These are phyloP conservation scores for Fusarium graminum DNA, from an alignment of 2,329 filamentous ascomycete genomes.

Conservation along the genomic window DNA sequence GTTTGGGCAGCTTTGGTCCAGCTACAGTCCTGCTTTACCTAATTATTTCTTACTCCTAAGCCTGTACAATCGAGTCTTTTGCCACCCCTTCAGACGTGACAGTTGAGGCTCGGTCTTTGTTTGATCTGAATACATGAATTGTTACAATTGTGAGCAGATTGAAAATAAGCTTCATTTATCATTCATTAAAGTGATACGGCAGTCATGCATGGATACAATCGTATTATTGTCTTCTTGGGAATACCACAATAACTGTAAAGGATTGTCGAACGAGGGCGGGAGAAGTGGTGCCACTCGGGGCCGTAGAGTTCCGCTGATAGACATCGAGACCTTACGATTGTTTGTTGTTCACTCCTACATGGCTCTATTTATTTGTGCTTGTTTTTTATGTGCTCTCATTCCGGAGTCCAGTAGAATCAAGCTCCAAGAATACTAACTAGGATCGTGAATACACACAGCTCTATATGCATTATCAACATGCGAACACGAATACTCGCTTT, in stretches of 20 bases:
- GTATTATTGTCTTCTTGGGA: background rate
- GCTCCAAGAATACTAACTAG: background rate
- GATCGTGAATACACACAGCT: background rate
- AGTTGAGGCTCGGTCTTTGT: too few species aligned
- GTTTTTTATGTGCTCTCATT: constrained; percentile 4
- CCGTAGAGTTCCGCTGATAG: constrained; percentile 41
- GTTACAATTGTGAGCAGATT: too few species aligned
- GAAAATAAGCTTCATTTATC: too few species aligned
- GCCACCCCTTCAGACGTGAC: too few species aligned
- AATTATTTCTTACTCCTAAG: too few species aligned
- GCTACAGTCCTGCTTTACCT: background rate
- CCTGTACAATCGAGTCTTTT: too few species aligned
- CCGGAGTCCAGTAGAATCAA: constrained; percentile 17
- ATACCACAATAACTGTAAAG: background rate
- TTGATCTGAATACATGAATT: too few species aligned
- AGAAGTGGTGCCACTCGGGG: constrained; percentile 47
- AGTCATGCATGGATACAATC: background rate
- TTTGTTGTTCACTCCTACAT: constrained; percentile 44
- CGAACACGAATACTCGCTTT: constrained; percentile 40
- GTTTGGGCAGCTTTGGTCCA: background rate
- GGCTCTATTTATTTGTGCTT: background rate
- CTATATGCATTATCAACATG: background rate
- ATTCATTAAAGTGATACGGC: too few species aligned
- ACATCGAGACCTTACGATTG: constrained; percentile 47
- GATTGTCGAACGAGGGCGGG: constrained; percentile 38